Evolutionary conservation across 306 rosid species (phyloP), one percentile per base, ranked within the genome.

Genomic region (Pachyrhizus erosus): DNA sequence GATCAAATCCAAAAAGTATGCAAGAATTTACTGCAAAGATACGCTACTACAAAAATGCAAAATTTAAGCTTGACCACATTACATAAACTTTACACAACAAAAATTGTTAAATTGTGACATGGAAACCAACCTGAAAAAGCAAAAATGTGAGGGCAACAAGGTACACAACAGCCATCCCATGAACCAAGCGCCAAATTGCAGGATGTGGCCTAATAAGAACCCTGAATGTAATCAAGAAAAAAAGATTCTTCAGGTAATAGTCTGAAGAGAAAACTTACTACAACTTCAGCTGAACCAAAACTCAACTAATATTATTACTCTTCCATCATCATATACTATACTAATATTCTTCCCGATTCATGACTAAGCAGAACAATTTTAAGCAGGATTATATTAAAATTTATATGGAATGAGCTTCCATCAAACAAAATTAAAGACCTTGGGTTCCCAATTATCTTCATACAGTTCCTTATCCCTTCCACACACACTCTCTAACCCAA

Each of bases 201-300:
- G 99, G 99, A 90, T 96, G 99, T 13, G 99, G 99, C 85, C 99
- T 84, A 69, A 96, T 96, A 75, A 96, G 94, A 87, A 96, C 90
- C 92, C 99, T 96, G 94, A 68, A 87, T 71, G 75, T 40, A 74
- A 85, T 31, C 23, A 55, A 23, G 23, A 60, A 74, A 54, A 18
- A 31, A 57, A 15, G n/a, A 2, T 77, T 48, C 60, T 67, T 75
- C 67, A 67, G 48, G 52, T 48, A 55, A 86, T 40, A 29, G 11
- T 75, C 82, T 85, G 58, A 10, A 43, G 17, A 37, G 3, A 5
- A 80, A n/a, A 27, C 42, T 58, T 7, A 45, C 55, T 14, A 18
- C 14, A 58, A 77, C n/a, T 73, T 55, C 34, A 54, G 68, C 48
- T 55, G 74, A 74, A 37, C 51, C 12, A 74, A 45, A 45, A 76